Conservation (phyloP, 495 filamentous ascomycete genomes). For the Annulohypoxylon nitens region DNA sequence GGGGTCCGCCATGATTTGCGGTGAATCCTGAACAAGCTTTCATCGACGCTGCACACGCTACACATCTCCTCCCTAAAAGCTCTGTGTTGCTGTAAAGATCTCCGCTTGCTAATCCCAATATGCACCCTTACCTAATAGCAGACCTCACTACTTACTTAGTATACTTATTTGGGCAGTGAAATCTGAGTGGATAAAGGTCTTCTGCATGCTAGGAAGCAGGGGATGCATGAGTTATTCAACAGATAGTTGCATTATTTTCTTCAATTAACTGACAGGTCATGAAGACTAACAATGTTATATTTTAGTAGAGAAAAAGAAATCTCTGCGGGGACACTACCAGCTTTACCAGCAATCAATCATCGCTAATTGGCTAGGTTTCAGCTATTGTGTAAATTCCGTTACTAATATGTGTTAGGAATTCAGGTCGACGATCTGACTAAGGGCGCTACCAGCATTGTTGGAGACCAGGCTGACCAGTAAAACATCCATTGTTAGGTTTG, state of each 20-base stretch:
- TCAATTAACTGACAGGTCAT: conserved; percentile 5
- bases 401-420: conserved; percentile 18
- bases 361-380: conserved; percentile 36
- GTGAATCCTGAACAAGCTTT: conserved; percentile 26
- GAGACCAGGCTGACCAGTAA: not conserved
- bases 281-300: not conserved
- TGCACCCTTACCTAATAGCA: not conserved
- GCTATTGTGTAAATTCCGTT: conserved; percentile 10
- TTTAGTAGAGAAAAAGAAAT: conserved; percentile 24
- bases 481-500: not conserved
- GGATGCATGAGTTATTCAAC: not conserved
- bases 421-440: conserved; percentile 10
- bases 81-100: conserved; percentile 5
- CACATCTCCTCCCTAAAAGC: not conserved
- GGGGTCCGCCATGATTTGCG: conserved; percentile 35
- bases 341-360: conserved; percentile 3
- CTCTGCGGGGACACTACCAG: too few species aligned
- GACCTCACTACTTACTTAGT: not conserved
- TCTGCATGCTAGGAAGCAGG: not conserved
- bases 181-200: not conserved
- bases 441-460: conserved; percentile 11
- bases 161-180: not conserved
- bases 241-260: conserved; percentile 1
- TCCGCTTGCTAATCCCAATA: not conserved
- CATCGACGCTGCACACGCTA: not conserved